Conservation (phyloP, 1,139 yeast species). For the Kodamaea alishanica region DNA sequence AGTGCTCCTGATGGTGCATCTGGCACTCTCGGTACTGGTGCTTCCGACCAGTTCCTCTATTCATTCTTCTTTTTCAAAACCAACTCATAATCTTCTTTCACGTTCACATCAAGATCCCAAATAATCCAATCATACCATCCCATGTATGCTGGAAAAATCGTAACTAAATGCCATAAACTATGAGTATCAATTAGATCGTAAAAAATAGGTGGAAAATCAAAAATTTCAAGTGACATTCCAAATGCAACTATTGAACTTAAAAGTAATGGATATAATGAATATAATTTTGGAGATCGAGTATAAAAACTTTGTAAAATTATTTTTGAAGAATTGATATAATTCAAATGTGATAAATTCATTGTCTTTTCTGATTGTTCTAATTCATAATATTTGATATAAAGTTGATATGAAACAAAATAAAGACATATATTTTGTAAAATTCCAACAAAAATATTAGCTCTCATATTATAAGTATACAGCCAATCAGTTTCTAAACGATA, state of each 20-base stretch:
- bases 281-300: constrained; percentile 36
- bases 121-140: constrained; percentile 50
- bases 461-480: constrained; percentile 94
- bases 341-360: constrained; percentile 21
- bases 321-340: constrained; percentile 22
- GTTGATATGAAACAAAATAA: constrained; percentile 28
- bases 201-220: constrained; percentile 77
- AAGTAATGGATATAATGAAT: constrained; percentile 41
- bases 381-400: constrained; percentile 33
- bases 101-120: constrained; percentile 43
- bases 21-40: background rate
- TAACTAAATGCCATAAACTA: constrained; percentile 84
- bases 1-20: background rate
- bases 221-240: constrained; percentile 85
- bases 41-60: constrained; percentile 4
- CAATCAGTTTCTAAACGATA: constrained; percentile 67
- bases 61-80: constrained; percentile 16
- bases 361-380: constrained; percentile 15
- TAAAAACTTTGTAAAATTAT: constrained; percentile 34
- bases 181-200: constrained; percentile 81
- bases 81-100: constrained; percentile 17
- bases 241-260: constrained; percentile 50
- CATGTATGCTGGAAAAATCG: constrained; percentile 56
- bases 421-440: constrained; percentile 60
- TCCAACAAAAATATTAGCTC: constrained; percentile 79